Evolutionary conservation across 108 stramenopile genomes (phyloP), one percentile per base, ranked within the genome.

Genomic region (Skeletonema menzelii): DNA sequence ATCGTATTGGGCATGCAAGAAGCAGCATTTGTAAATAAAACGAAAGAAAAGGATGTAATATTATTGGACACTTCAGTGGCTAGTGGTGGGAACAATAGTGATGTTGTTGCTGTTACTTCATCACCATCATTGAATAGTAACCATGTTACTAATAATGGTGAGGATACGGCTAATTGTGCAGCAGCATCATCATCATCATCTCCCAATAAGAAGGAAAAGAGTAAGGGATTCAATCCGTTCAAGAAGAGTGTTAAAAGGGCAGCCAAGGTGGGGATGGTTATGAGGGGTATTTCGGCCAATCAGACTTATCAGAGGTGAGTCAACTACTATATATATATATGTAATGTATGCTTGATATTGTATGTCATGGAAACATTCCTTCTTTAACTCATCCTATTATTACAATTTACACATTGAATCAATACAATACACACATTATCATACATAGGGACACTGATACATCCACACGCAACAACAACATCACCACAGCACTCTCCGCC

Each of bases 1-100:
- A 83, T 83, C 15, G 74, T 79, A 2, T 59, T 83, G n/a, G 82
- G 82, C 7, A 83, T 83, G 82, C 82, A 83, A 56, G 82, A 83
- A 55, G 82, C 78, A 17, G 82, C 78, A 15, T 83, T 82, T 56
- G 27, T 34, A 1, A 49, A 68, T 28, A 59, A 59, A 5, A 30
- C 2, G 30, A 32, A 32, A 34, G n/a, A 24, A 22, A 59, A 8
- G 49, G 30, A 63, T 27, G 42, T 28, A 5, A 42, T 42, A 27
- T n/a, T 49, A 56, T 19, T 17, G 53, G 53, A 13, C 8, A 7
- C 10, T 5, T 57, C 19, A 0, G 22, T 20, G 27, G 20, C 20
- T 1, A 42, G 46, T 17, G 31, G 72, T 15, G 46, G 17, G 15
- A 47, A 10, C 14, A 19, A 32, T 17, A 2, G 7, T 5, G 53